Percentiles rank a stretch among this genome's conserved stretches.
phyloP scores from a whole-genome alignment of 108 stramenopile genomes.

The Chaetoceros muelleri region DNA sequence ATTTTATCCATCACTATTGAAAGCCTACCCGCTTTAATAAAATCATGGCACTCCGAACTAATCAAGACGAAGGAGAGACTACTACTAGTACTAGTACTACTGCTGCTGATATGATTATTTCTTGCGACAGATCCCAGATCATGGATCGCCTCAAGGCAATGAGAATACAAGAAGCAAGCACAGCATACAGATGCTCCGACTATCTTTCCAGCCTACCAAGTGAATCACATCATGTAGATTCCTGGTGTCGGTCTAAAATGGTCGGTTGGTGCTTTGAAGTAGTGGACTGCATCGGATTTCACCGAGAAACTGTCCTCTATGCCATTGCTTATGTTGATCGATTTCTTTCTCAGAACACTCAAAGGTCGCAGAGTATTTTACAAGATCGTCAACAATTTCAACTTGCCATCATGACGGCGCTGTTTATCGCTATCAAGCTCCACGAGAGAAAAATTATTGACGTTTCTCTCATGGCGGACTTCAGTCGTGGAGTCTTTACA shows the following conservation, averaged over 20 bases:
- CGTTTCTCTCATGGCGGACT: slow-evolving; percentile 47
- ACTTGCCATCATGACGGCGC: slow-evolving; percentile 40
- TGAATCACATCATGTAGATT: slow-evolving; percentile 16
- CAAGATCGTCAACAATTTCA: slow-evolving; percentile 40
- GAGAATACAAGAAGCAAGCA: background rate
- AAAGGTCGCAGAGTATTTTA: slow-evolving; percentile 15
- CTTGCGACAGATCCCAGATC: background rate
- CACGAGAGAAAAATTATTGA: slow-evolving; percentile 66
- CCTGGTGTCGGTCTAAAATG: slow-evolving; percentile 24
- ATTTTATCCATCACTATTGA: too few relatives aligned
- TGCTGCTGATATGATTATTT: background rate
- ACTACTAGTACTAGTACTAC: background rate
- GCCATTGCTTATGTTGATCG: slow-evolving; percentile 58
- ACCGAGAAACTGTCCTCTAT: slow-evolving; percentile 38
- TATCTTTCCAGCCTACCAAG: background rate
- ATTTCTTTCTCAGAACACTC: slow-evolving; percentile 27
- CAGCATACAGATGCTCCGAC: background rate
- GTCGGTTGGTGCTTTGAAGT: slow-evolving; percentile 51
- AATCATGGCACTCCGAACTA: too few relatives aligned
- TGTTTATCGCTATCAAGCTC: slow-evolving; percentile 54
- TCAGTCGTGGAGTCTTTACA: slow-evolving; percentile 56
- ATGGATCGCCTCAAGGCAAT: background rate
- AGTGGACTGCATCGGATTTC: slow-evolving; percentile 39
- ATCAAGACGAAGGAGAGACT: too few relatives aligned
- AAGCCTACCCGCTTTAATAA: too few relatives aligned